Percentiles rank a stretch among this genome's conserved stretches.
Evolutionary conservation across 1,139 yeast species (phyloP).

Genomic region (Taiozyma onychis): DNA sequence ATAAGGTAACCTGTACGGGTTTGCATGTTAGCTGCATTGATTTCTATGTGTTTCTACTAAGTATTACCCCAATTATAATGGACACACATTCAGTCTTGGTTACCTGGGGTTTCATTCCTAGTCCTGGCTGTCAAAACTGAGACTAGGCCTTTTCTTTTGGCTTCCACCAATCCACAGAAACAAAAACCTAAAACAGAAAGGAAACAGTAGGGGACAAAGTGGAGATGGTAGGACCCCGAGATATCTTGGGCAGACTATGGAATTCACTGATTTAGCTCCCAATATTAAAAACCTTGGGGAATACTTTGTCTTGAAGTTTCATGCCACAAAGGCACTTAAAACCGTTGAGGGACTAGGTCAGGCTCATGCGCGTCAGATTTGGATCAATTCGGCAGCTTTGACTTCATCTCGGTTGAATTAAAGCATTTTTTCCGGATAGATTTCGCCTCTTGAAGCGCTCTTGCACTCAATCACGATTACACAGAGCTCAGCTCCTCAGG

Average conservation of each 20-base stretch:
- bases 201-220: not conserved
- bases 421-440: not conserved
- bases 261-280: not conserved
- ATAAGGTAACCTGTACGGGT: not conserved
- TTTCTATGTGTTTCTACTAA: not conserved
- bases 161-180: not conserved
- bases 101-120: not conserved
- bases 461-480: not conserved
- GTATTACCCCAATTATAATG: not conserved
- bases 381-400: not conserved
- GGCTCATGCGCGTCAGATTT: not conserved
- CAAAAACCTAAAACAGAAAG: not conserved
- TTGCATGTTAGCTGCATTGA: no score
- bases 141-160: not conserved
- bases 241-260: not conserved
- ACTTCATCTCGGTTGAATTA: not conserved
- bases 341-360: not conserved
- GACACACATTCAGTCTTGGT: not conserved
- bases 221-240: not conserved
- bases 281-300: not conserved
- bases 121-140: not conserved
- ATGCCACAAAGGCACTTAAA: not conserved
- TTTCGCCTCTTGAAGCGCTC: not conserved
- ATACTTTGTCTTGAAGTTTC: not conserved
- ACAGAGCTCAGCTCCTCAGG: not conserved